Evolutionary conservation across 179 eudicot genomes (phyloP).

Genomic region (Vitellaria paradoxa): DNA sequence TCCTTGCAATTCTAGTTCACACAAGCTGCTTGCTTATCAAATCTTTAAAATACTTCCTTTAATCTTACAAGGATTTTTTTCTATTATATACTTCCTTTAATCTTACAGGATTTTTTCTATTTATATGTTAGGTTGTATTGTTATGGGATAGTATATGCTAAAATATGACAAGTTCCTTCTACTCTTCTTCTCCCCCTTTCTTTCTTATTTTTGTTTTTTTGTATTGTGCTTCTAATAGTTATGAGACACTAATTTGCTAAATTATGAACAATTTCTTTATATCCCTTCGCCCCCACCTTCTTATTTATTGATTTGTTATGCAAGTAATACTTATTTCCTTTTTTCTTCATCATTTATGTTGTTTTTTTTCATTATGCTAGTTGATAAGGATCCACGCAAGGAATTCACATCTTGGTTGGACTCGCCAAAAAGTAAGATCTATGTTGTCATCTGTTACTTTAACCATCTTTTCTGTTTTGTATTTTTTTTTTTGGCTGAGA

Average conservation of each 20-base stretch:
- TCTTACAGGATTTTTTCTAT: too few relatives aligned
- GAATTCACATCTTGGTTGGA: constrained; percentile 79
- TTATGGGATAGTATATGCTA: too few relatives aligned
- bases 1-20: too few relatives aligned
- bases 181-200: too few relatives aligned
- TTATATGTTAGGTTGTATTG: too few relatives aligned
- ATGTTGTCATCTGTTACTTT: not conserved
- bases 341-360: not conserved
- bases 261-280: not conserved
- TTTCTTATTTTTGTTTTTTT: not conserved
- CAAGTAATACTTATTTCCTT: not conserved
- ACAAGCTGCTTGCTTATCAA: not conserved
- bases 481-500: not conserved
- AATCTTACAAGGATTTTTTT: too few relatives aligned
- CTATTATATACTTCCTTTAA: too few relatives aligned
- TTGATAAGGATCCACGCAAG: constrained; percentile 76
- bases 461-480: not conserved
- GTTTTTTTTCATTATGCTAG: constrained; percentile 35
- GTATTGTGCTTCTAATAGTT: not conserved
- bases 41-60: not conserved
- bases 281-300: not conserved
- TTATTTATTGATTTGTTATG: not conserved
- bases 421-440: constrained; percentile 78
- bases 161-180: too few relatives aligned
- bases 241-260: not conserved